phyloP scores from a whole-genome alignment of 148 eudicot genomes.

The Rhododendron williamsianum region DNA sequence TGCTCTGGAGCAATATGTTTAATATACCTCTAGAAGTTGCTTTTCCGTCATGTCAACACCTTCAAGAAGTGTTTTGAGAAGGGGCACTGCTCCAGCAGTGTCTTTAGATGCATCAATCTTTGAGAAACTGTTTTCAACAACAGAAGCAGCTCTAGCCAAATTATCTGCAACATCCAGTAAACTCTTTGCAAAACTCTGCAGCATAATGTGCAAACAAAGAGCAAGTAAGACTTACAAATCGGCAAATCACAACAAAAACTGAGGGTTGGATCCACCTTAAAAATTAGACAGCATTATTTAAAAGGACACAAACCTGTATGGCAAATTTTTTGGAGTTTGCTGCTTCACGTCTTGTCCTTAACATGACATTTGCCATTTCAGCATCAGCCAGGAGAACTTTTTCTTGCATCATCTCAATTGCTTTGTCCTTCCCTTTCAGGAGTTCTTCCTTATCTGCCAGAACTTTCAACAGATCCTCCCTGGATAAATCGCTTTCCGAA shows the following conservation, averaged over 20 bases:
- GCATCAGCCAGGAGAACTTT: slow-evolving; percentile 70
- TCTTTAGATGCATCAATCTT: slow-evolving; percentile 75
- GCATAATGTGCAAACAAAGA: slow-evolving; percentile 9
- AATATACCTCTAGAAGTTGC: slow-evolving; percentile 71
- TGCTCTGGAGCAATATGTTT: neutral
- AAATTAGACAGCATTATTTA: neutral
- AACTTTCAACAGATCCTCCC: slow-evolving; percentile 69
- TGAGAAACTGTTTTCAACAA: slow-evolving; percentile 62
- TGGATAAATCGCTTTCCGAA: slow-evolving; percentile 55
- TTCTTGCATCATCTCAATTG: slow-evolving; percentile 59
- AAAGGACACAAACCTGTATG: slow-evolving; percentile 54
- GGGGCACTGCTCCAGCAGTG: slow-evolving; percentile 68
- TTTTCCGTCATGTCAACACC: slow-evolving; percentile 98
- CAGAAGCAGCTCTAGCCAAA: slow-evolving; percentile 72
- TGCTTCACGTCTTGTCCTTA: slow-evolving; percentile 72
- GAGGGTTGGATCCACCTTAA: neutral
- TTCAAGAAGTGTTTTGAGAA: slow-evolving; percentile 78
- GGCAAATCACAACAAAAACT: neutral
- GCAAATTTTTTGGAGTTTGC: slow-evolving; percentile 87
- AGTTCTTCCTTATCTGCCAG: slow-evolving; percentile 58
- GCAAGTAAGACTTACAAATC: neutral
- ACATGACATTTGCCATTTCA: slow-evolving; percentile 86
- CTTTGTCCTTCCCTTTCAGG: slow-evolving; percentile 48
- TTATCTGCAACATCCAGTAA: slow-evolving; percentile 96
- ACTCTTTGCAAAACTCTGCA: slow-evolving; percentile 87